These are phyloP conservation scores for Verticillium dahliae DNA, from an alignment of 2,329 filamentous ascomycete genomes.

Conservation along the genomic window DNA sequence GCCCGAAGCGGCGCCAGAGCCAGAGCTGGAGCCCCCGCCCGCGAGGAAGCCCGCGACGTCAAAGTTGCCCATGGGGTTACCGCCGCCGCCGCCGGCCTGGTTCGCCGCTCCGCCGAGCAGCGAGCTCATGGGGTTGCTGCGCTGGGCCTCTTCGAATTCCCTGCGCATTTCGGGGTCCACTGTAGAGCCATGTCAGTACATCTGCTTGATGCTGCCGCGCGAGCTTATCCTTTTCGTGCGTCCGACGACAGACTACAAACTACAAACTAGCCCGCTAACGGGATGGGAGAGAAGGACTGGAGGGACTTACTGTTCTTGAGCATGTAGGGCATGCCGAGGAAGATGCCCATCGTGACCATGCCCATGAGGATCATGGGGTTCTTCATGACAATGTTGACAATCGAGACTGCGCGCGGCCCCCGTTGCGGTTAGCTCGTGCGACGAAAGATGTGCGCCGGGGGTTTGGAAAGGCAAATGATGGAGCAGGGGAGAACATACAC, in stretches of 20 bases:
- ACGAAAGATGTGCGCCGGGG: too few species aligned
- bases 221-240: not conserved
- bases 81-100: slow-evolving; percentile 14
- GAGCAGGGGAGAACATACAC: slow-evolving; percentile 52
- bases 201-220: not conserved
- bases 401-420: slow-evolving; percentile 50
- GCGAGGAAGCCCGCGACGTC: slow-evolving; percentile 60
- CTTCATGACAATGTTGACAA: slow-evolving; percentile 71
- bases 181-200: slow-evolving; percentile 25
- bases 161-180: slow-evolving; percentile 96
- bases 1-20: slow-evolving; percentile 1
- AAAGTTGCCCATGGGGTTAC: slow-evolving; percentile 46
- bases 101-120: slow-evolving; percentile 34
- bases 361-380: slow-evolving; percentile 97
- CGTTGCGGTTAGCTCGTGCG: not conserved
- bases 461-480: too few species aligned
- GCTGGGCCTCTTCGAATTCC: slow-evolving; percentile 88
- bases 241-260: not conserved
- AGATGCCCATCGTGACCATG: slow-evolving; percentile 72
- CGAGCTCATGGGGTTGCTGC: slow-evolving; percentile 61
- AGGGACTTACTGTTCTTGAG: slow-evolving; percentile 81
- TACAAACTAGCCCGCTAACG: not conserved
- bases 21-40: slow-evolving; percentile 32
- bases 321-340: slow-evolving; percentile 90
- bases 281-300: not conserved